Evolutionary conservation across 1,284 basidiomycete genomes (phyloP).

Genomic region (Clitocybe nebularis): DNA sequence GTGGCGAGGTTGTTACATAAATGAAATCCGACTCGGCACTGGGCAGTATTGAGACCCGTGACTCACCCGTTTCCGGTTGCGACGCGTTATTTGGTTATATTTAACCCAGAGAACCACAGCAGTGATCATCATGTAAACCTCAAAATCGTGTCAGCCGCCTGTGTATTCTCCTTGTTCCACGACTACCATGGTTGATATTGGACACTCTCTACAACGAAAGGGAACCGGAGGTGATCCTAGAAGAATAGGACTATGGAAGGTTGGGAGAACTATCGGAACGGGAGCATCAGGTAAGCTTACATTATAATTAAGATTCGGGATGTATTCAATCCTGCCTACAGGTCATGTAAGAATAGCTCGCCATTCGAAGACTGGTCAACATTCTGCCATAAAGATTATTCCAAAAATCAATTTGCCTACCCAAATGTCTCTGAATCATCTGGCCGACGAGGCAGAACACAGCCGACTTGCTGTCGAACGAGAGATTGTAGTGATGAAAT

Average conservation of each 20-base stretch:
- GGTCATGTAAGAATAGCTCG: constrained; percentile 91
- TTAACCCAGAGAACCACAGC: too few relatives aligned
- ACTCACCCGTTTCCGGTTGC: constrained; percentile 4
- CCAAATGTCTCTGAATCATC: constrained; percentile 66
- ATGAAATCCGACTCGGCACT: too few relatives aligned
- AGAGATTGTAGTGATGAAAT: constrained; percentile 99
- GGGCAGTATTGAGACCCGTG: constrained; percentile 2
- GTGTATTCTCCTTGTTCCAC: constrained; percentile 15
- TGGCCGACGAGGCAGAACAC: constrained; percentile 63
- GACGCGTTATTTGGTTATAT: constrained; percentile 31
- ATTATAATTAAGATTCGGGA: constrained; percentile 5
- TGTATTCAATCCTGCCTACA: constrained; percentile 26
- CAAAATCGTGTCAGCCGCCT: constrained; percentile 27
- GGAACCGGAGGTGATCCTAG: constrained; percentile 52
- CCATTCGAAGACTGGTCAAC: constrained; percentile 84
- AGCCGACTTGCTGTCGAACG: constrained; percentile 84
- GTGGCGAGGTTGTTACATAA: too few relatives aligned
- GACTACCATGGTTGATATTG: constrained; percentile 23
- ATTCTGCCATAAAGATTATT: constrained; percentile 96
- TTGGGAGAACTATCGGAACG: constrained; percentile 90
- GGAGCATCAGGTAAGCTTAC: constrained; percentile 75
- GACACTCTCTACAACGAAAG: constrained; percentile 23
- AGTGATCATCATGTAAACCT: neutral
- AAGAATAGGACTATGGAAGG: constrained; percentile 90
- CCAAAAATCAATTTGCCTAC: constrained; percentile 78